Conservation (phyloP, 1,139 yeast genomes). For the Hyphopichia fennica region DNA sequence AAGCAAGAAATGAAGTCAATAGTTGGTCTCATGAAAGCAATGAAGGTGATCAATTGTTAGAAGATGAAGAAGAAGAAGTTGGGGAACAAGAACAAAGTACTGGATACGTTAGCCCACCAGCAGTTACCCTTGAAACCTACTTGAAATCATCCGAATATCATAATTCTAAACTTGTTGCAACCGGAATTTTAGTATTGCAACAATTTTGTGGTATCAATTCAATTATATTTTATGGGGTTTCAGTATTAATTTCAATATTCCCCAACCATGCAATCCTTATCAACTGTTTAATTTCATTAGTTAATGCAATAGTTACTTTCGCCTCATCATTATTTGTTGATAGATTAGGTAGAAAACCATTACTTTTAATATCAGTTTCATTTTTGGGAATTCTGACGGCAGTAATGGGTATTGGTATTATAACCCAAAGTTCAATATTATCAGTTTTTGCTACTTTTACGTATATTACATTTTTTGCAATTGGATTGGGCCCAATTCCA, state of each 20-base stretch:
- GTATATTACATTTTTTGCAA: conserved; percentile 82
- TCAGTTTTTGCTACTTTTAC: conserved; percentile 67
- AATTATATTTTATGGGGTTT: conserved; percentile 88
- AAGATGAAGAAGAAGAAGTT: conserved; percentile 4
- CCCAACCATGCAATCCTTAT: conserved; percentile 70
- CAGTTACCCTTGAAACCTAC: conserved; percentile 41
- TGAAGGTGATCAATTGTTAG: conserved; percentile 5
- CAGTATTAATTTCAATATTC: conserved; percentile 65
- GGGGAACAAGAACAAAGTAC: background rate
- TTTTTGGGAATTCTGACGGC: conserved; percentile 71
- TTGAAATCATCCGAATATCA: conserved; percentile 50
- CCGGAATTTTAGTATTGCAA: conserved; percentile 79
- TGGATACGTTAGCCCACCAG: background rate
- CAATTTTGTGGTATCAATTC: conserved; percentile 93
- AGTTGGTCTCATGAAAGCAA: conserved; percentile 26
- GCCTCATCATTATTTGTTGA: conserved; percentile 74
- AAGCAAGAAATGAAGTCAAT: conserved; percentile 38
- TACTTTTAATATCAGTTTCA: conserved; percentile 61
- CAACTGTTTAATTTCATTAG: conserved; percentile 71
- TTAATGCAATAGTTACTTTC: conserved; percentile 73
- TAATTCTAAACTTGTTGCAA: conserved; percentile 63
- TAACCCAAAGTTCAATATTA: conserved; percentile 45
- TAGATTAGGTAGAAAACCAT: conserved; percentile 70
- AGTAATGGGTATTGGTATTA: conserved; percentile 66
- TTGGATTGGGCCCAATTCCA: conserved; percentile 95